Percentiles rank a stretch among this genome's conserved stretches.
These are phyloP conservation scores for Cucurbita maxima DNA, from an alignment of 306 rosid species.

Conservation along the genomic window DNA sequence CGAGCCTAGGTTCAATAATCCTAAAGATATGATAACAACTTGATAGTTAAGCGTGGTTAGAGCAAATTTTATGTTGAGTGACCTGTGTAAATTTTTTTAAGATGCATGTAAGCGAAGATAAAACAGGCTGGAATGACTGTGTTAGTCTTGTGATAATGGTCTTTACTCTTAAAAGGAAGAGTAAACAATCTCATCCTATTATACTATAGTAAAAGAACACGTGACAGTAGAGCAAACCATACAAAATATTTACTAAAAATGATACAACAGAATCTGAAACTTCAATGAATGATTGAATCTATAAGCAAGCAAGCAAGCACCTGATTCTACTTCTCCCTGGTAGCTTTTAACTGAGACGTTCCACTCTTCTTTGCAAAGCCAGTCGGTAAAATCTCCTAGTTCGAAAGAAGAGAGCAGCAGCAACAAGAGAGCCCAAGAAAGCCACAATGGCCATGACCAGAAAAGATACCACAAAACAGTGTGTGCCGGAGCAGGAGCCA, in stretches of 20 bases:
- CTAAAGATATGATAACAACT: too few species aligned
- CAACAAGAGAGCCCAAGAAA: conserved; percentile 41
- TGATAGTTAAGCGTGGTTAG: too few species aligned
- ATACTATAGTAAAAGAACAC: too few species aligned
- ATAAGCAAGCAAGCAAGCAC: background rate
- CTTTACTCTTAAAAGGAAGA: too few species aligned
- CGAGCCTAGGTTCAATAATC: too few species aligned
- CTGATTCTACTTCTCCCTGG: background rate
- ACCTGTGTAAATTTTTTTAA: too few species aligned
- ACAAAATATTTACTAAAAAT: background rate
- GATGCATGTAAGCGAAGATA: too few species aligned
- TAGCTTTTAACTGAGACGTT: background rate
- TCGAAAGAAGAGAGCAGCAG: conserved; percentile 41
- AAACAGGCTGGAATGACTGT: too few species aligned
- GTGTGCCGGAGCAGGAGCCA: conserved; percentile 42
- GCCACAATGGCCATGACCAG: conserved; percentile 55
- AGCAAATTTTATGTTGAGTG: too few species aligned
- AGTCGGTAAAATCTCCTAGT: conserved; percentile 44
- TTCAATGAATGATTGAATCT: background rate
- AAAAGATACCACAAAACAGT: conserved; percentile 62
- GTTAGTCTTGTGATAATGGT: too few species aligned
- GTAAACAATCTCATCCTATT: too few species aligned
- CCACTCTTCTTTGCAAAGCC: conserved; percentile 30
- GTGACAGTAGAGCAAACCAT: too few species aligned
- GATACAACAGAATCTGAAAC: background rate